Base-by-base conservation (phyloP, 2,329 filamentous ascomycete species). In the Penicillium sp. region DNA sequence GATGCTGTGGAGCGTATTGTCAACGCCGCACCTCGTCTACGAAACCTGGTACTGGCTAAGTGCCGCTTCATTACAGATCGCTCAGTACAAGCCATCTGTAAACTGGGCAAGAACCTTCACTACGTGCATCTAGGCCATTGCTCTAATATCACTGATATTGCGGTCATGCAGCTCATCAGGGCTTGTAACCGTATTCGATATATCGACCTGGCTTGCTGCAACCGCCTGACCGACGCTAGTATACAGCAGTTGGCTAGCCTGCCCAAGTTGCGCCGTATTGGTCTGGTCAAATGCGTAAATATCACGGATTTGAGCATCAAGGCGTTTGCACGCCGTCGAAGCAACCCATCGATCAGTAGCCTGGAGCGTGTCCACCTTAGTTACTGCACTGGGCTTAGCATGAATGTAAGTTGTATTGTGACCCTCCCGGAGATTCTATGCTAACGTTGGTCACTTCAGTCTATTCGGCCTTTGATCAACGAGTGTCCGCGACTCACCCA, bases 111-210 rank as follows among this genome's bases (percentile, higher is more conserved):
- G 80, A 99, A 98, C 68, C 79, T 99, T 54, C 95, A 99, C 74
- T 98, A 96, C 73, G 88, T 99, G 52, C 95, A 99, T 70, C 82
- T 99, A 2, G 95, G 95, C 10, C 95, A 99, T 74, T 99, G 95
- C 74, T 86, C 86, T 27, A 87, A 93, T 47, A 93, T 99, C 69
- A 97, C 93, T 0, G 95, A 99, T 70, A 83, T 87, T 35, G 93
- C 91, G 1, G 91, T 99, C 19, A 90, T 90, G 66, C 87, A 87
- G 54, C 82, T 99, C 31, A 91, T 97, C 39, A 87, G 89, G 64
- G 82, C 81, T 52, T 99, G 95, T 80, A 98, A 93, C 69, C 87
- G 95, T 24, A 98, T 99, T 64, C 86, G 95, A 54, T 99, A 99
- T 73, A 99, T 99, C 62, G 95, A 99, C 71, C 80, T 99, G 44